Conservation (phyloP, 78 protist genomes). For the Cavenderia fasciculata region DNA sequence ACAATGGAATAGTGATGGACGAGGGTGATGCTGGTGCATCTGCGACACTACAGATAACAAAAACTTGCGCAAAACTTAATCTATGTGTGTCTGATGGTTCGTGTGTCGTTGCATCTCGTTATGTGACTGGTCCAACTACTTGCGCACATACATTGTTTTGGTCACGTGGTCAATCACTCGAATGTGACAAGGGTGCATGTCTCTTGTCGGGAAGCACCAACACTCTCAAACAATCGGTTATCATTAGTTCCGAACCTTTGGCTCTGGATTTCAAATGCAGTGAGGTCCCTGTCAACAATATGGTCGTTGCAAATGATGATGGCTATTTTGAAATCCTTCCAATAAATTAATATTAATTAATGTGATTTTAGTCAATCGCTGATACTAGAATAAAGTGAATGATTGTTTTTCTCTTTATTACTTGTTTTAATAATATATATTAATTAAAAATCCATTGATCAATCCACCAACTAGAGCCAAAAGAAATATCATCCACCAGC, state of each 20-base stretch:
- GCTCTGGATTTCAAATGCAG: constrained; percentile 59
- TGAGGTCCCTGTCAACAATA: constrained; percentile 56
- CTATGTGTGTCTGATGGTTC: constrained; percentile 34
- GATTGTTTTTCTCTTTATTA: too few relatives aligned
- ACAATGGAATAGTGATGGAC: not conserved
- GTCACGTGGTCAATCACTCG: constrained; percentile 40
- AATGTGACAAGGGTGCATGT: constrained; percentile 51
- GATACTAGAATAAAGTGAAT: too few relatives aligned
- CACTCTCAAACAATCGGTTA: not conserved
- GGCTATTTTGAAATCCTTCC: constrained; percentile 35
- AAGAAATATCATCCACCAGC: too few relatives aligned
- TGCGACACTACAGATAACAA: constrained; percentile 11
- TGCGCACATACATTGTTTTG: constrained; percentile 50
- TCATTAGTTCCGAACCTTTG: constrained; percentile 59
- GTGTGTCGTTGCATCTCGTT: constrained; percentile 37
- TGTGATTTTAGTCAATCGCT: too few relatives aligned
- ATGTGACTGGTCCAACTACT: constrained; percentile 25
- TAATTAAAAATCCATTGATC: too few relatives aligned
- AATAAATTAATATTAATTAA: constrained; percentile 3
- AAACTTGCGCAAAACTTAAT: constrained; percentile 22
- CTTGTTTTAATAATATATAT: too few relatives aligned
- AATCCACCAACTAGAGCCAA: too few relatives aligned
- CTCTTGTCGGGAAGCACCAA: not conserved
- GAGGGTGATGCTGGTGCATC: constrained; percentile 24
- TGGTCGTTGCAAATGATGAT: constrained; percentile 38